These are phyloP conservation scores for Pythium angustatum DNA, from an alignment of 352 stramenopile species.

Conservation along the genomic window DNA sequence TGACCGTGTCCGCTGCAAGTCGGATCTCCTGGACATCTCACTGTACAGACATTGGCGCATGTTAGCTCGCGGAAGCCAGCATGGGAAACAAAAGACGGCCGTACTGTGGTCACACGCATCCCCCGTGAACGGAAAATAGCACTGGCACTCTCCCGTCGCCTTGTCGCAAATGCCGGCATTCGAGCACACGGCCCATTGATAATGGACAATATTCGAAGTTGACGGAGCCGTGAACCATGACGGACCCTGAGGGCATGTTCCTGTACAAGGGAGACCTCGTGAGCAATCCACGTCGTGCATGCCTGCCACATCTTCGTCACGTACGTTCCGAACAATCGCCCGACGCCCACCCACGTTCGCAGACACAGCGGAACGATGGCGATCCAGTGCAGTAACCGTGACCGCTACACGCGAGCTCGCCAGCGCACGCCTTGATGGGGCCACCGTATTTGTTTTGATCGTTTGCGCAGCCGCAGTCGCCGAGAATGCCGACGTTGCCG, in stretches of 20 bases:
- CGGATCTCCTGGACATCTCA: conserved; percentile 61
- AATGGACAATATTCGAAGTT: conserved; percentile 49
- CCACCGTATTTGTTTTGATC: conserved; percentile 78
- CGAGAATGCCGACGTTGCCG: conserved; percentile 80
- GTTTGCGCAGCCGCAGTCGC: conserved; percentile 91
- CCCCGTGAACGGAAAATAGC: conserved; percentile 60
- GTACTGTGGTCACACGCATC: conserved; percentile 57
- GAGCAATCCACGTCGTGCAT: too few relatives aligned
- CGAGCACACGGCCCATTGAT: conserved; percentile 55
- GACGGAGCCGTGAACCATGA: conserved; percentile 64
- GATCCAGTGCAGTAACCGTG: conserved; percentile 63
- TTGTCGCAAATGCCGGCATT: conserved; percentile 61
- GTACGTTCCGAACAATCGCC: conserved; percentile 69
- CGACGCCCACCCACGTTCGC: conserved; percentile 56
- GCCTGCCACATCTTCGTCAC: too few relatives aligned
- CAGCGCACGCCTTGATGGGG: conserved; percentile 54
- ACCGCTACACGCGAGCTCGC: conserved; percentile 71
- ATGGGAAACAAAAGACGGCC: neutral
- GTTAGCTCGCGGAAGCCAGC: neutral
- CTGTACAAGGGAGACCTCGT: too few relatives aligned
- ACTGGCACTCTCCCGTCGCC: conserved; percentile 56
- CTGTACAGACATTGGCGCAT: conserved; percentile 16
- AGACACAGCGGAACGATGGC: conserved; percentile 61
- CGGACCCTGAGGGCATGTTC: conserved; percentile 54
- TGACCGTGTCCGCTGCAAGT: conserved; percentile 69